Conservation (phyloP, 148 eudicot species). For the Camellia sinensis region DNA sequence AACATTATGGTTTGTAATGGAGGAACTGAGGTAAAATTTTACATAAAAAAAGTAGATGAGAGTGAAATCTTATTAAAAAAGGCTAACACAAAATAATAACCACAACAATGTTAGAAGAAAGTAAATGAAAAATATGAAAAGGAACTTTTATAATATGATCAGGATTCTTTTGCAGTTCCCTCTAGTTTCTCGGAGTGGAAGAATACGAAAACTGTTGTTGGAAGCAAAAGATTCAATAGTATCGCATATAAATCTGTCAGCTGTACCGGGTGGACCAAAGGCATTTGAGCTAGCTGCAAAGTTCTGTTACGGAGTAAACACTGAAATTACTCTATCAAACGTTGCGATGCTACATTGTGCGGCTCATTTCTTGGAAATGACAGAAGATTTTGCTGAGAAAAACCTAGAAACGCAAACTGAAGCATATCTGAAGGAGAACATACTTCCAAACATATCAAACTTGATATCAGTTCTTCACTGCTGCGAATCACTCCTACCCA, state of each 20-base stretch:
- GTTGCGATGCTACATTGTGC: conserved; percentile 77
- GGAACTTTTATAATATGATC: background rate
- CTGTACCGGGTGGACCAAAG: conserved; percentile 79
- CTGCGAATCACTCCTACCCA: conserved; percentile 71
- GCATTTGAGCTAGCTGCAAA: conserved; percentile 92
- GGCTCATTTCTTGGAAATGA: conserved; percentile 91
- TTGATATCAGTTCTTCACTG: conserved; percentile 69
- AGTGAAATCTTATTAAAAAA: too few relatives aligned
- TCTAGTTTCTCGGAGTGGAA: conserved; percentile 90
- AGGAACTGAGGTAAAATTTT: too few relatives aligned
- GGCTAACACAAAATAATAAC: too few relatives aligned
- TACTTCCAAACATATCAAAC: conserved; percentile 68
- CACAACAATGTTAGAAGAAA: background rate
- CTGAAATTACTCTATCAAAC: conserved; percentile 71
- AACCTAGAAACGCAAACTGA: conserved; percentile 65
- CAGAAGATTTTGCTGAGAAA: conserved; percentile 78
- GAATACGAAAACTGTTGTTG: conserved; percentile 58
- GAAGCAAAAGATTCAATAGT: conserved; percentile 74
- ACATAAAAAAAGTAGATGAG: too few relatives aligned
- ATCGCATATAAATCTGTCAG: conserved; percentile 49
- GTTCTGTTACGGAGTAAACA: conserved; percentile 85
- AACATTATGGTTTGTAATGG: too few relatives aligned
- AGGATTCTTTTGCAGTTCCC: conserved; percentile 63
- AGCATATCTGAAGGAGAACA: conserved; percentile 52
- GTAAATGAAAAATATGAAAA: background rate